These are phyloP conservation scores for Penicillium canariense DNA, from an alignment of 495 filamentous ascomycete species.

Conservation along the genomic window DNA sequence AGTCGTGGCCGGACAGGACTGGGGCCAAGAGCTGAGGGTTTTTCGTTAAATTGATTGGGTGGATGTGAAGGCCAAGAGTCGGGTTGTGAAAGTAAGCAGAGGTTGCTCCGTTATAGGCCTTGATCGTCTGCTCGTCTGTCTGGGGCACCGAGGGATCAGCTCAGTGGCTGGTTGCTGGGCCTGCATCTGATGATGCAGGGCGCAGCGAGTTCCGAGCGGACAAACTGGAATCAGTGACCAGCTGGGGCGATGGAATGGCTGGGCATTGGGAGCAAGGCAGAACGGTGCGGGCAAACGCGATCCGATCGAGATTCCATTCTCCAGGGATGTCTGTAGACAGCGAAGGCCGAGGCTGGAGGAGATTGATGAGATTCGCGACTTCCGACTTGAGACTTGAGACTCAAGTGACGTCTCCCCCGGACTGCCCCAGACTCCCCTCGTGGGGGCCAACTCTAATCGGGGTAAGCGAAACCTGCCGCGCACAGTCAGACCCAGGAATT, in stretches of 20 bases:
- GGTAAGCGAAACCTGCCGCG: too few species aligned
- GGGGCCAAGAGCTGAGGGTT: not conserved
- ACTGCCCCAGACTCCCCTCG: not conserved
- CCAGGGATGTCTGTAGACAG: too few species aligned
- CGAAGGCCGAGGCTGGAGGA: too few species aligned
- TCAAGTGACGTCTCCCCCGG: not conserved
- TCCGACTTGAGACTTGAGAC: not conserved
- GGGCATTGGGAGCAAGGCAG: not conserved
- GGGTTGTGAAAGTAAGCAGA: not conserved
- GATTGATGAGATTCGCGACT: not conserved
- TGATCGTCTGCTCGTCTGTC: not conserved
- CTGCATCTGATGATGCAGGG: not conserved
- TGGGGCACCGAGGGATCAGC: not conserved
- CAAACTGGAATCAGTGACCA: too few species aligned
- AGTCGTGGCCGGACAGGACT: not conserved
- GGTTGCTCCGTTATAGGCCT: not conserved
- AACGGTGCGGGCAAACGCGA: not conserved
- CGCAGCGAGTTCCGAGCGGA: not conserved
- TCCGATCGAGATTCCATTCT: not conserved
- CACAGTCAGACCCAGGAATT: too few species aligned
- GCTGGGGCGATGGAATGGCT: too few species aligned
- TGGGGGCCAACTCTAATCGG: not conserved
- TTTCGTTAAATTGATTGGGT: not conserved
- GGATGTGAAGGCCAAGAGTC: not conserved
- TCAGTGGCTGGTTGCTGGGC: not conserved